Evolutionary conservation across 441 rosid genomes (phyloP), one percentile per base, ranked within the genome.

Genomic region (Gossypium laxum): DNA sequence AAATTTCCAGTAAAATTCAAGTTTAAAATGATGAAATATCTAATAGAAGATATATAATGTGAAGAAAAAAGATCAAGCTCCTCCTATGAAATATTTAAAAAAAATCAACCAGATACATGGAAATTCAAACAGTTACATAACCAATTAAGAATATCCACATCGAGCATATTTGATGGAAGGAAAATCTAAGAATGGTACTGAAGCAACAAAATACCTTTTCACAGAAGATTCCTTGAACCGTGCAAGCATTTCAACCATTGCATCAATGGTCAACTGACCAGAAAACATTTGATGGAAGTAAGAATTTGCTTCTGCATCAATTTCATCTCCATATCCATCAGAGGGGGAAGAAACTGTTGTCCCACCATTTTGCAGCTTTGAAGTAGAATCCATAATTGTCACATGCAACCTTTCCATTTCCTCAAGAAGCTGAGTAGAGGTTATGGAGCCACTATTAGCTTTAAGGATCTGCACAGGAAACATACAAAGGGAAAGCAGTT

Each of bases 161-260:
- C 22, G 15, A 47, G 67, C 18, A 8, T 8, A 54, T 17, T 50
- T 8, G 26, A 69, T 26, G 41, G 5, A 65, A 63, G 12, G 2
- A 54, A 45, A 61, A 7, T 7, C 41, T 8, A 63, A 12, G 14
- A 19, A 11, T 3, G 52, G 14, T 34, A 18, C 8, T 5, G 43
- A 8, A 56, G 52, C 45, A 57, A 45, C 63, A 67, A 11, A 34
- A 55, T 78, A 91, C 99, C 99, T 91, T 80, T 74, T 82, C 50
- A 86, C 87, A 60, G 86, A 76, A 38, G 98, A 95, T 76, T 92
- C 97, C 85, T 90, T 95, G 81, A 91, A 92, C 62, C 85, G 88
- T n/a, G 96, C 86, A 81, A 95, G 98, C 95, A 90, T 92, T 81
- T 92, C 96, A 77, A 92, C 96, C 92, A 93, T 91, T 24, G 92